A percentile compares a stretch with the other conserved stretches of the same genome.
Conservation (phyloP, 495 filamentous ascomycete species). For the Penicillium canariense region DNA sequence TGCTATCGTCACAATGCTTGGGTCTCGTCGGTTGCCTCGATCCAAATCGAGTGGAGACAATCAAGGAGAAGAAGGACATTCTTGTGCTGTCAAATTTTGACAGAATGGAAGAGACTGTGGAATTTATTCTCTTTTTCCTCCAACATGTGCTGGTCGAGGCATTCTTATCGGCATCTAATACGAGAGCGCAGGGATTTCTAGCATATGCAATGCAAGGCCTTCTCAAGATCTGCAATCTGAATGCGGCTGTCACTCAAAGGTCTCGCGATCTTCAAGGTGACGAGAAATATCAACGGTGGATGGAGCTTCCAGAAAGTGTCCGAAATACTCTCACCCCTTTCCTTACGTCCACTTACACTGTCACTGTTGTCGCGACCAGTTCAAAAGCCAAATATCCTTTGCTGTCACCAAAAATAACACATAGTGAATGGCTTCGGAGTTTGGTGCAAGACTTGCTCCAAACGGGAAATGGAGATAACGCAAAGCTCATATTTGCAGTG, state of each 20-base stretch:
- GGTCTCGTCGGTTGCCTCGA: constrained; percentile 90
- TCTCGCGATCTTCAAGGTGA: constrained; percentile 51
- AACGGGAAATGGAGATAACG: constrained; percentile 66
- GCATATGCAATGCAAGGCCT: constrained; percentile 93
- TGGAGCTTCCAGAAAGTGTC: constrained; percentile 66
- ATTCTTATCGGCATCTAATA: constrained; percentile 84
- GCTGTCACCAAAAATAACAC: constrained; percentile 59
- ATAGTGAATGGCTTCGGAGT: constrained; percentile 74
- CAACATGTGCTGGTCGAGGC: constrained; percentile 85
- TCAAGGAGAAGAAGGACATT: constrained; percentile 72
- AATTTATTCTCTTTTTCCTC: constrained; percentile 82
- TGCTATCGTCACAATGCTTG: constrained; percentile 74
- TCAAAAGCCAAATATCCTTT: constrained; percentile 69
- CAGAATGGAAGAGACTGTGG: constrained; percentile 70
- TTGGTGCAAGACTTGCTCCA: constrained; percentile 81
- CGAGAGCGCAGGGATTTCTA: constrained; percentile 82
- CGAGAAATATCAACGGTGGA: constrained; percentile 68
- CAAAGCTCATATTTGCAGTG: constrained; percentile 71
- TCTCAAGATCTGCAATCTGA: constrained; percentile 70
- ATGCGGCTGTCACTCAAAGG: constrained; percentile 52
- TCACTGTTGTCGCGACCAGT: constrained; percentile 55
- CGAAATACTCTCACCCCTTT: constrained; percentile 83
- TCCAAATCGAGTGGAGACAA: constrained; percentile 80
- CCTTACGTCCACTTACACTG: constrained; percentile 71
- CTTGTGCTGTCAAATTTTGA: constrained; percentile 85